Evolutionary conservation across 345 rosid species (phyloP), one percentile per base, ranked within the genome.

Genomic region (Microcos paniculata): DNA sequence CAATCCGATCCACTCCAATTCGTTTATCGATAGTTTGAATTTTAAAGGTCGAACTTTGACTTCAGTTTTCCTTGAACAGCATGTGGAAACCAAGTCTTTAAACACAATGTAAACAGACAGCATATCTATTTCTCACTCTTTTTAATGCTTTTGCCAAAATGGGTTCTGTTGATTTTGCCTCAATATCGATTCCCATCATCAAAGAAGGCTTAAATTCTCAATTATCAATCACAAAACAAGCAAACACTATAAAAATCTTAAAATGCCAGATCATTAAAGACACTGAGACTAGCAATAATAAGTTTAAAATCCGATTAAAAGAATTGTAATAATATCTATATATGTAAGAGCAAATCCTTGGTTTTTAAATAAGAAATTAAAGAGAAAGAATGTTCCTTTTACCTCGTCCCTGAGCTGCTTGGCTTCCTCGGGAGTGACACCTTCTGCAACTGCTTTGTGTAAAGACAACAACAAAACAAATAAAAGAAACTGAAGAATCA

Each of bases 341-440:
- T 13, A 4, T 35, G 4, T 35, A 16, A 43, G 40, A 26, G 52
- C 8, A 48, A 43, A 23, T 43, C 26, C 38, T 24, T 53, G 0
- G n/a, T 57, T 58, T 45, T 73, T 19, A 68, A 73, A 13, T 35
- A 16, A 56, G 45, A 21, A 57, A 46, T 14, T 35, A 65, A 23
- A 21, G 24, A 52, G 8, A 16, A 35, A 16, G 53, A 62, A 24
- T 30, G 0, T 11, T n/a, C 19, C 16, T 12, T 12, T 21, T 76
- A 94, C 98, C 98, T 92, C 98, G 76, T 94, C 97, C 24, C 98
- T 87, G 70, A 94, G 97, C 58, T 73, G 89, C 75, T 78, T 90
- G 82, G 97, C 97, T 88, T 94, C 97, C 51, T 78, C 83, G 52
- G 85, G 77, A 69, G 90, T 88, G 84, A 94, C 97, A 75, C 88